Evolutionary conservation across 129 eudicot species (phyloP).

Genomic region (Pseudognaphalium luteoalbum): DNA sequence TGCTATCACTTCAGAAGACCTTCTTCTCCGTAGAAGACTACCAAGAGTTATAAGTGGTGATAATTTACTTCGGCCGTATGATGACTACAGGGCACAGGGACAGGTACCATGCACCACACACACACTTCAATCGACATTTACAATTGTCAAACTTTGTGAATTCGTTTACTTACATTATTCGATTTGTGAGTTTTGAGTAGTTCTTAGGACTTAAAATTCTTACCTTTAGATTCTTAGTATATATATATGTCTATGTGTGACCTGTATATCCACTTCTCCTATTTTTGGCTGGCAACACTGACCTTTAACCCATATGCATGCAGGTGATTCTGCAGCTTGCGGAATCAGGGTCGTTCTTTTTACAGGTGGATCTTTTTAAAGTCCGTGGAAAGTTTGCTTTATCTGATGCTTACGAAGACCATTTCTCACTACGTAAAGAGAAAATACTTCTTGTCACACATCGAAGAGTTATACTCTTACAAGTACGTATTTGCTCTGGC

Average conservation of each 20-base stretch:
- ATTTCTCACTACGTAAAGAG: conserved; percentile 82
- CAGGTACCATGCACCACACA: conserved; percentile 34
- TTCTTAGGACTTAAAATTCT: too few relatives aligned
- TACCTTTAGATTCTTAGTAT: too few relatives aligned
- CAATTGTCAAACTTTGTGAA: too few relatives aligned
- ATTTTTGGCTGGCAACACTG: too few relatives aligned
- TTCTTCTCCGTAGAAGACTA: conserved; percentile 83
- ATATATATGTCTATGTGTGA: too few relatives aligned
- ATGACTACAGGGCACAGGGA: conserved; percentile 83
- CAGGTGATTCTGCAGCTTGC: conserved; percentile 93
- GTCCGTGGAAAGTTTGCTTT: conserved; percentile 98
- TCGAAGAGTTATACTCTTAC: conserved; percentile 84
- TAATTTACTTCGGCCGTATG: conserved; percentile 89
- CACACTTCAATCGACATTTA: background rate
- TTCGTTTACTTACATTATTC: too few relatives aligned
- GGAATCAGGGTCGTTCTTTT: conserved; percentile 87
- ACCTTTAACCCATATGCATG: conserved; percentile 18
- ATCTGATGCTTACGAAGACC: conserved; percentile 96
- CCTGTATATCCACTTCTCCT: too few relatives aligned
- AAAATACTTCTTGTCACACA: conserved; percentile 83
- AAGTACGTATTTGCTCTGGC: conserved; percentile 45
- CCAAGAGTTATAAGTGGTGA: conserved; percentile 96
- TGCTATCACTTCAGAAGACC: conserved; percentile 97
- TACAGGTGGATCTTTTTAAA: conserved; percentile 89
- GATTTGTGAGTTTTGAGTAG: too few relatives aligned